These are phyloP conservation scores for Paraphaeosphaeria sporulosa DNA, from an alignment of 2,329 filamentous ascomycete genomes.

Conservation along the genomic window DNA sequence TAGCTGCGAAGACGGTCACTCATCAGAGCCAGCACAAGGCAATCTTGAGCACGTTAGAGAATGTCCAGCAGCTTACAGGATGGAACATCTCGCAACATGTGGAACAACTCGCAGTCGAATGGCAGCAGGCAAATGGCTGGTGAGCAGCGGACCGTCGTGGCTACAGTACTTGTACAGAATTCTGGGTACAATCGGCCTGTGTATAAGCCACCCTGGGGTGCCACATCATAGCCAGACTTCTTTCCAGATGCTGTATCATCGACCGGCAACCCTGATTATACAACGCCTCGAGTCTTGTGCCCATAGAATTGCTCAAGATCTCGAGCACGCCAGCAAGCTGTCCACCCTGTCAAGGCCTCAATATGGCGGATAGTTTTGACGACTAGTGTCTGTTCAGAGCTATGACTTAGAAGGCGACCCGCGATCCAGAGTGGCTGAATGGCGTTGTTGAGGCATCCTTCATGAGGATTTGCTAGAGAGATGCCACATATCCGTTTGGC, in stretches of 20 bases:
- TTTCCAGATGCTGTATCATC: neutral
- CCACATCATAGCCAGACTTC: too few species aligned
- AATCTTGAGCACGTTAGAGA: conserved; percentile 51
- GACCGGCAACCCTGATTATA: conserved; percentile 3
- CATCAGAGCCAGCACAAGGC: conserved; percentile 58
- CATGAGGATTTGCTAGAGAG: conserved; percentile 63
- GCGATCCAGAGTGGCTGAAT: conserved; percentile 67
- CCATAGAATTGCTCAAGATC: conserved; percentile 56
- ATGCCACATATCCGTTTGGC: conserved; percentile 65
- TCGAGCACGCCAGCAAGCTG: conserved; percentile 60
- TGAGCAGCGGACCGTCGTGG: conserved; percentile 12
- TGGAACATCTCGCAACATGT: conserved; percentile 45
- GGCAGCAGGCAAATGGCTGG: conserved; percentile 30
- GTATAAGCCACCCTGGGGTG: too few species aligned
- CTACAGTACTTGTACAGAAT: too few species aligned
- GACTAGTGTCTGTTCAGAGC: conserved; percentile 50
- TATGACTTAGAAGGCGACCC: conserved; percentile 62
- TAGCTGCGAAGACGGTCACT: conserved; percentile 58
- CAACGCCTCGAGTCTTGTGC: conserved; percentile 26
- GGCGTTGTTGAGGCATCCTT: conserved; percentile 64
- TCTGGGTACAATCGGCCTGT: too few species aligned
- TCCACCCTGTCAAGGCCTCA: conserved; percentile 63
- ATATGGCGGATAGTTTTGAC: conserved; percentile 58
- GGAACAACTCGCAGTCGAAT: conserved; percentile 25
- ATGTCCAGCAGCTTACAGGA: conserved; percentile 52